phyloP scores from a whole-genome alignment of 169 alveolate genomes.

The Plasmodium berghei region DNA sequence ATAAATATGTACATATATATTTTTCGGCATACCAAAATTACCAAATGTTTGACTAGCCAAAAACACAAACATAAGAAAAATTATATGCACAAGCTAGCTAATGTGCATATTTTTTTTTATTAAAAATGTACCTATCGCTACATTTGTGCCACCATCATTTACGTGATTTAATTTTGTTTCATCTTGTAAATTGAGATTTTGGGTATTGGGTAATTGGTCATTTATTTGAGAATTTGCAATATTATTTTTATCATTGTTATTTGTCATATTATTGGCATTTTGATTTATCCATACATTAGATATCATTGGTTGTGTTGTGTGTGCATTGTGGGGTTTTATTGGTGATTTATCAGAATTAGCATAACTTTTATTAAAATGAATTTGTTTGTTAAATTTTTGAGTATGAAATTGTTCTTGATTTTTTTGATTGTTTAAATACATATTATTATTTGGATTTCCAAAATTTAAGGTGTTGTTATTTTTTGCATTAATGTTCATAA shows the following conservation, averaged over 20 bases:
- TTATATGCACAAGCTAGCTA: too few species aligned
- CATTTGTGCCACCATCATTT: too few species aligned
- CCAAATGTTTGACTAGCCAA: not conserved
- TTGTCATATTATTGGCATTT: not conserved
- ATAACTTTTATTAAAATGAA: not conserved
- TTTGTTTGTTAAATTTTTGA: slow-evolving; percentile 4
- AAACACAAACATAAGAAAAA: not conserved
- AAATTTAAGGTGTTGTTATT: not conserved
- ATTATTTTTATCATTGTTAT: not conserved
- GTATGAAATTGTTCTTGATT: not conserved
- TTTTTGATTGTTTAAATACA: not conserved
- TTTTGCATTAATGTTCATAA: slow-evolving; percentile 17
- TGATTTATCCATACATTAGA: not conserved
- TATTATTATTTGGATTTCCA: slow-evolving; percentile 10
- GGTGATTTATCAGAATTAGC: not conserved
- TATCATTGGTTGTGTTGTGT: not conserved
- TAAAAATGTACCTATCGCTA: too few species aligned
- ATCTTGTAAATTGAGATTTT: not conserved
- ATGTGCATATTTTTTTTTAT: too few species aligned
- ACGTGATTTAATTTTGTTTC: not conserved
- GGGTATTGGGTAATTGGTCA: not conserved
- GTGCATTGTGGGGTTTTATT: not conserved
- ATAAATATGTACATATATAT: not conserved
- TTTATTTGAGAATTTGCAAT: not conserved
- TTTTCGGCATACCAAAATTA: not conserved